Evolutionary conservation across 371 early-diverging fungal species (phyloP), one percentile per base, ranked within the genome.

Genomic region (Mortierella sp.): DNA sequence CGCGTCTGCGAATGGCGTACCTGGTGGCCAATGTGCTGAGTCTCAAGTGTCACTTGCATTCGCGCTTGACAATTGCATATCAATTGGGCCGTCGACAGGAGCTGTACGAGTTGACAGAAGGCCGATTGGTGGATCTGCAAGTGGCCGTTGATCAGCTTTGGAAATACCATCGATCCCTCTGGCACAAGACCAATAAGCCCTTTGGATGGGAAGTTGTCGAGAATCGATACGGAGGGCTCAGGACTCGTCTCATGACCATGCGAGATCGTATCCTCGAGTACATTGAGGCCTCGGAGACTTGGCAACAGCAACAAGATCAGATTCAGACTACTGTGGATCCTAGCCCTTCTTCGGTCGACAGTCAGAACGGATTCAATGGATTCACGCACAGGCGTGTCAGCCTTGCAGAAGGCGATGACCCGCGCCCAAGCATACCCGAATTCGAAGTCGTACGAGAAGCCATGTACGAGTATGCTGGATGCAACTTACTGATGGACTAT

Each of bases 151-250:
- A 90, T 50, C 81, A 74, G 37, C 84, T 95, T 29, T 93, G 94
- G 93, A 84, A 84, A 46, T 91, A 85, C 63, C 95, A 95, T 71
- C 89, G 95, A 5, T 77, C 81, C 8, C 60, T 91, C 62, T 95
- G 95, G 95, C 84, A 88, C 69, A 80, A 83, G 54, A 89, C 86
- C 55, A 90, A 90, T 77, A 91, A 91, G 59, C 93, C 95, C 1
- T 93, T 93, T 84, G 95, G 95, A 2, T 90, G 92, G 89, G 95
- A 95, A 66, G 86, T 92, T 0, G 60, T 95, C 4, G 94, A 95
- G 65, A 71, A 89, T 55, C 87, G 95, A 34, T 95, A 95, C 71
- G 95, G 95, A 51, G 93, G 91, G 2, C 60, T 93, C 25, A 71
- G 88, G 0, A 84, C 93, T 8, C 85, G 95, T 4, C 63, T 94